Conservation (phyloP, 2,329 filamentous ascomycete species). For the Hypoxylon sp. region DNA sequence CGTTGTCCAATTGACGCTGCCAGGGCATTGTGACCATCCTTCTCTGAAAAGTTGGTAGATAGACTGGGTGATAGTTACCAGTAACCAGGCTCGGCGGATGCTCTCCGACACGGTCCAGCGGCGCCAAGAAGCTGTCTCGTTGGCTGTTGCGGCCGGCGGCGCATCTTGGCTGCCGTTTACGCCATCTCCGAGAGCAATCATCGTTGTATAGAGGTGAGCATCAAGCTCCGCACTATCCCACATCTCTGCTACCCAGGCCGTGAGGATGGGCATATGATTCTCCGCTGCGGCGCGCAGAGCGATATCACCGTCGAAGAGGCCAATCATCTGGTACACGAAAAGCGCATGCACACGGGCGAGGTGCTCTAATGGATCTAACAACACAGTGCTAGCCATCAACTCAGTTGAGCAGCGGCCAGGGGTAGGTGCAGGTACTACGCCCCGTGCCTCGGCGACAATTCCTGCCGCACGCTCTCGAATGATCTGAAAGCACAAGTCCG, state of each 20-base stretch:
- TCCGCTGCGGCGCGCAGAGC: constrained; percentile 45
- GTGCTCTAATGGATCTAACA: constrained; percentile 17
- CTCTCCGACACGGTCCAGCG: constrained; percentile 29
- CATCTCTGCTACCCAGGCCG: constrained; percentile 47
- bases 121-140: constrained; percentile 13
- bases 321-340: constrained; percentile 48
- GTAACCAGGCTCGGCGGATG: constrained; percentile 25
- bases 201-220: constrained; percentile 15
- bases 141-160: too few relatives aligned
- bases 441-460: constrained; percentile 7
- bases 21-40: constrained; percentile 24
- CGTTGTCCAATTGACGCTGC: constrained; percentile 28
- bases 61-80: constrained; percentile 26
- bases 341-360: constrained; percentile 48
- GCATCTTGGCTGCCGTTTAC: background rate
- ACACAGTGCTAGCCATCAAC: background rate
- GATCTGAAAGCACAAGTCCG: constrained; percentile 25
- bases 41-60: constrained; percentile 25
- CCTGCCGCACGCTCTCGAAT: constrained; percentile 12
- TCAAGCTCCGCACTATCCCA: constrained; percentile 40
- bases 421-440: background rate
- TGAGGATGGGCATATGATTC: constrained; percentile 38
- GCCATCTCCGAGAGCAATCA: constrained; percentile 7
- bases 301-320: constrained; percentile 50
- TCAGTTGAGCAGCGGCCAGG: background rate